These are phyloP conservation scores for Patellifolia procumbens DNA, from an alignment of 179 eudicot genomes.

Conservation along the genomic window DNA sequence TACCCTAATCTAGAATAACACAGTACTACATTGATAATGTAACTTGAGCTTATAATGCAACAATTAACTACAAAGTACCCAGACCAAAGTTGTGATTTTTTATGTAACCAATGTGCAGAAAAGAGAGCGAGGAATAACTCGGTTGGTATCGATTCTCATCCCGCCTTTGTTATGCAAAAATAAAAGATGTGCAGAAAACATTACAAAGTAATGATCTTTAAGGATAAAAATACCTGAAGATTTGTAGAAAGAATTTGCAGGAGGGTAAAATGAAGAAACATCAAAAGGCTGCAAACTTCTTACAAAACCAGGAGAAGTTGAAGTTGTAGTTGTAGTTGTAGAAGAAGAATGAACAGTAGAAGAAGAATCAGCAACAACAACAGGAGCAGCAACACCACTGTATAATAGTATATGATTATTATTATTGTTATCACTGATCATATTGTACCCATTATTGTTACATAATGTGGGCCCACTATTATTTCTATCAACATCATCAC, in stretches of 20 bases:
- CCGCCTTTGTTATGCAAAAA: no score
- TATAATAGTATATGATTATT: neutral
- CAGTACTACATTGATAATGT: neutral
- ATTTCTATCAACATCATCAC: neutral
- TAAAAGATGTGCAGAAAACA: constrained; percentile 13
- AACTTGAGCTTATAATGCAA: no score
- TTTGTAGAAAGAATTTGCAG: constrained; percentile 37
- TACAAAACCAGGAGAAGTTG: constrained; percentile 19
- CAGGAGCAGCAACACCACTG: neutral
- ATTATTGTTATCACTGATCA: constrained; percentile 4
- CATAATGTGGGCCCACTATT: constrained; percentile 31
- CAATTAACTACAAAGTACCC: neutral
- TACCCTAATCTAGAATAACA: neutral
- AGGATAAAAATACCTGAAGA: constrained; percentile 40
- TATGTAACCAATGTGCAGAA: neutral
- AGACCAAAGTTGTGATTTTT: constrained; percentile 9
- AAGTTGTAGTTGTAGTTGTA: neutral
- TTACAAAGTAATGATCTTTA: constrained; percentile 14
- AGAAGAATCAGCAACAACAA: constrained; percentile 21
- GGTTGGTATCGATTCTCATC: no score
- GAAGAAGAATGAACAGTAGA: constrained; percentile 12
- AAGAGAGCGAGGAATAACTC: no score
- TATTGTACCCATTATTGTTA: constrained; percentile 21
- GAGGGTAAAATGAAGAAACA: constrained; percentile 28
- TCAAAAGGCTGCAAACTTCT: constrained; percentile 45